Conservation (phyloP, 2,329 filamentous ascomycete genomes). For the Penicillium crustosum region DNA sequence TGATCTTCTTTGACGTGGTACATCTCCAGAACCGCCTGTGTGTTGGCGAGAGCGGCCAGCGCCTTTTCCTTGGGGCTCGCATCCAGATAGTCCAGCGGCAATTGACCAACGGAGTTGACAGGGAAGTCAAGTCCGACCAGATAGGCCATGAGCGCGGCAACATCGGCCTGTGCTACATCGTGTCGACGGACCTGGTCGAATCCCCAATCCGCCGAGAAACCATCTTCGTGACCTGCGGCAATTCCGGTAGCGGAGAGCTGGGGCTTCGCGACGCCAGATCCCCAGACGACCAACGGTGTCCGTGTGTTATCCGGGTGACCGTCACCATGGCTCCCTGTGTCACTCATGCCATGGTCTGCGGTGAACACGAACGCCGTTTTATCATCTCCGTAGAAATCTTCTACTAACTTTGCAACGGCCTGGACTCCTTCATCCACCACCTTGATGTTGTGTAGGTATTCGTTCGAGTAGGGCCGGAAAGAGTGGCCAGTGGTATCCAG, state of each 20-base stretch:
- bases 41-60: conserved; percentile 78
- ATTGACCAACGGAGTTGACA: conserved; percentile 91
- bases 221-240: conserved; percentile 82
- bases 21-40: conserved; percentile 87
- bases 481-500: conserved; percentile 86
- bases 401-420: conserved; percentile 76
- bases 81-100: conserved; percentile 79
- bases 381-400: conserved; percentile 79
- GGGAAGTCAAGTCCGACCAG: conserved; percentile 85
- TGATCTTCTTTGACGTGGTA: conserved; percentile 89
- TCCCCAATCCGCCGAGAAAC: conserved; percentile 84
- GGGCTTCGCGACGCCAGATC: conserved; percentile 81
- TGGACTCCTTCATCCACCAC: conserved; percentile 87
- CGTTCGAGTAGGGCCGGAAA: conserved; percentile 87
- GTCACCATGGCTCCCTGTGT: conserved; percentile 98
- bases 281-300: conserved; percentile 90
- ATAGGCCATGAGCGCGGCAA: conserved; percentile 94
- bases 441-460: conserved; percentile 93
- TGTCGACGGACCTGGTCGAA: conserved; percentile 78
- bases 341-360: conserved; percentile 97
- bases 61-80: conserved; percentile 75
- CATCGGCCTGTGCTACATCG: conserved; percentile 90
- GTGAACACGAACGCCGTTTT: conserved; percentile 96
- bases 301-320: conserved; percentile 96
- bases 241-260: conserved; percentile 54